phyloP scores from a whole-genome alignment of 2,329 filamentous ascomycete species.

The Ascochyta fabae region DNA sequence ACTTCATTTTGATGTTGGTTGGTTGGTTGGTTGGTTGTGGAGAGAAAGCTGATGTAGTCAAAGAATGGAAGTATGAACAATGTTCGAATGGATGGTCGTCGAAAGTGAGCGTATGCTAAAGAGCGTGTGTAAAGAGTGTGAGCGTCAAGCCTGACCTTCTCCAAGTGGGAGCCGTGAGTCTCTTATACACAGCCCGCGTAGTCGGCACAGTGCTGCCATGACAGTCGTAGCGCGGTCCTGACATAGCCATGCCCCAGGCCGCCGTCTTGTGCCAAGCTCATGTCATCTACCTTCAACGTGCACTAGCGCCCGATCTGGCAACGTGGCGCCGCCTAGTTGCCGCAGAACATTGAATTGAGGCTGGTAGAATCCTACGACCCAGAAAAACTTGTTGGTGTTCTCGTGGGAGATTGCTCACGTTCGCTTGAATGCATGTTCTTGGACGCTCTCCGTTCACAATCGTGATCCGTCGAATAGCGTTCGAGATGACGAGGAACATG shows the following conservation, averaged over 20 bases:
- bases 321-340: constrained; percentile 28
- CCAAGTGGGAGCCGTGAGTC: constrained; percentile 15
- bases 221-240: constrained; percentile 23
- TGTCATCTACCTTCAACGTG: constrained; percentile 36
- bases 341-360: constrained; percentile 29
- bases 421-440: constrained; percentile 32
- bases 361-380: constrained; percentile 27
- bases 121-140: constrained; percentile 41
- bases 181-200: constrained; percentile 35
- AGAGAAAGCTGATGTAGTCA: constrained; percentile 25
- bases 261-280: constrained; percentile 28
- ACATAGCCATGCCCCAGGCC: constrained; percentile 24
- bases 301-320: constrained; percentile 24
- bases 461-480: constrained; percentile 26
- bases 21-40: constrained; percentile 24
- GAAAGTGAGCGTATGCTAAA: constrained; percentile 39
- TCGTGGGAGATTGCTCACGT: constrained; percentile 26
- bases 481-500: constrained; percentile 22
- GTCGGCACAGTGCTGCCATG: constrained; percentile 23
- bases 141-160: constrained; percentile 42
- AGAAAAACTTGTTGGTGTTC: constrained; percentile 27
- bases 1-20: constrained; percentile 44
- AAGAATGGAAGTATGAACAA: constrained; percentile 31
- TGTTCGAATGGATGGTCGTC: constrained; percentile 34
- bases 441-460: constrained; percentile 17